Conservation (phyloP, 2,329 filamentous ascomycete genomes). For the Didymosphaeria variabile region DNA sequence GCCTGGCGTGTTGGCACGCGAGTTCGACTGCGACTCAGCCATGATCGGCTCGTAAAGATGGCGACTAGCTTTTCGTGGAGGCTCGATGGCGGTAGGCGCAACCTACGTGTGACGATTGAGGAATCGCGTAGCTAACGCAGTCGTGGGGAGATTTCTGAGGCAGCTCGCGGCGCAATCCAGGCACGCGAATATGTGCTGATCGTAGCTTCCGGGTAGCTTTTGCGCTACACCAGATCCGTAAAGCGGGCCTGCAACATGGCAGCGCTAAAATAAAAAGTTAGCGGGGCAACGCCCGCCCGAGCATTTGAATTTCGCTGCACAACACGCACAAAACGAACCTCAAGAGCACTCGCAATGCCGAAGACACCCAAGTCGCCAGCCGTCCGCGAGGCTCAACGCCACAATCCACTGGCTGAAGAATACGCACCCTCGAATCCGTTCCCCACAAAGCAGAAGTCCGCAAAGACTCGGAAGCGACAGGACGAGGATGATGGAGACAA, state of each 20-base stretch:
- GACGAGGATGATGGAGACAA: conserved; percentile 69
- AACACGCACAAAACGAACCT: not conserved
- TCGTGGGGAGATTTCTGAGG: not conserved
- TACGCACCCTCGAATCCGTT: conserved; percentile 74
- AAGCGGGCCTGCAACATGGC: not conserved
- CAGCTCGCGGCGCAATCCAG: conserved; percentile 10
- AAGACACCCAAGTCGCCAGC: conserved; percentile 71
- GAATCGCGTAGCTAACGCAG: too few species aligned
- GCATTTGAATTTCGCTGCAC: not conserved
- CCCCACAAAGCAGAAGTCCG: conserved; percentile 68
- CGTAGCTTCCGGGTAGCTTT: not conserved
- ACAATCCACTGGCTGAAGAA: conserved; percentile 93
- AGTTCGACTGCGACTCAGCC: conserved; percentile 45
- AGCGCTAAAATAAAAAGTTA: conserved; percentile 10
- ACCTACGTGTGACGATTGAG: not conserved
- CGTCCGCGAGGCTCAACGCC: conserved; percentile 70
- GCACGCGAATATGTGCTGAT: not conserved
- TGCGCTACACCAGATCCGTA: conserved; percentile 5
- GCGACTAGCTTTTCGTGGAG: not conserved
- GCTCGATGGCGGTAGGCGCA: not conserved
- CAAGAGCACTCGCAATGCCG: conserved; percentile 67
- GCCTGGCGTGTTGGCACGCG: conserved; percentile 49
- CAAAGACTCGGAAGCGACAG: conserved; percentile 69
- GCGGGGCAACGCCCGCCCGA: not conserved
- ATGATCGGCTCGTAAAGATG: conserved; percentile 28